Evolutionary conservation across 495 filamentous ascomycete genomes (phyloP), one percentile per base, ranked within the genome.

Genomic region (Cercophora sp.): DNA sequence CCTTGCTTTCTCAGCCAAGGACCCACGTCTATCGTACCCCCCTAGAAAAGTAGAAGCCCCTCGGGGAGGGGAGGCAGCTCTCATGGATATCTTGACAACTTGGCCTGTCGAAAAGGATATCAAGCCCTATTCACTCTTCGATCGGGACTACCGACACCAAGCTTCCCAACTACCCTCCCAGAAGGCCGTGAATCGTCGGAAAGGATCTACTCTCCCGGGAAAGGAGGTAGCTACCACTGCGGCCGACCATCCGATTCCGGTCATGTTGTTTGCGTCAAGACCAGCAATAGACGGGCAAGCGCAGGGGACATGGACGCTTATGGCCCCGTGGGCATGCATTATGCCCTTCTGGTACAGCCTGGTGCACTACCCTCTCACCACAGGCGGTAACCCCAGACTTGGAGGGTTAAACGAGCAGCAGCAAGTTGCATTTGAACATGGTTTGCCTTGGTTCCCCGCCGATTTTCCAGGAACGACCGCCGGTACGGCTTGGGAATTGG

Each of bases 251-350:
- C 69, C 78, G 4, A 93, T 98, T 31, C 94, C 93, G 2, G 73
- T 94, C 24, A 76, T 96, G 10, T 69, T 91, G 19, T 67, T 87
- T 8, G 77, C 87, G 25, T 85, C 79, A 11, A 76, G 79, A 9
- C 63, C 76, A 20, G 54, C 66, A 11, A 53, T 57, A 9, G 61
- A 64, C n/a, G 72, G 72, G n/a, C 71, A 74, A 8, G 64, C 68
- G 1, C 84, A 85, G 39, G 86, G 87, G 0, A 82, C 74, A 1
- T 97, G 91, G 91, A 94, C 87, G 1, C 59, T 98, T 1, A 75
- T 97, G 25, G 73, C 93, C 2, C 93, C 93, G 0, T 97, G 93
- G 91, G 92, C 90, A 61, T 96, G 89, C 57, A 85, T 96, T 24
- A 68, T 78, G 18, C 84, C 90, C 1, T 71, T 97, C 29, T 98